Evolutionary conservation across 257 asterid species (phyloP), one percentile per base, ranked within the genome.

Genomic region (Craterostigma plantagineum): DNA sequence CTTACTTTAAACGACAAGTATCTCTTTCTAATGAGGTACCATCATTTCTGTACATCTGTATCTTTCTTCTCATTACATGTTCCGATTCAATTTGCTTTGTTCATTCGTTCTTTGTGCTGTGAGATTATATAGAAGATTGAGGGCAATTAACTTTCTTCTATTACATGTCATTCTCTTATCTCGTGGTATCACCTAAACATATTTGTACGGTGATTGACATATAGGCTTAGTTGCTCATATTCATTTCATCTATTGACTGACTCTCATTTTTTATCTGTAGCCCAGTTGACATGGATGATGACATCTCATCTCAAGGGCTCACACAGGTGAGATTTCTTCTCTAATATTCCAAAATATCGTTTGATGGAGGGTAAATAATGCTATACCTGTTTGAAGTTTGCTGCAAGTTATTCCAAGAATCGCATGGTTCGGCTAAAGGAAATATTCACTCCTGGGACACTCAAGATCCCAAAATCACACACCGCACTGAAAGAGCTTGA

Each of bases 301-400:
- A 64, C 23, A 79, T 87, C 62, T 79, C 95, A 52, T 70, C 81
- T 66, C 92, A 74, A 64, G 98, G 98, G 59, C 92, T 82, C 42
- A 70, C 69, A 18, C 95, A 87, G 83, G 98, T 85, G 58, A 55
- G 66, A 41, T 2, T 46, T 38, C 15, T 42, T 44, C n/a, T 51
- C 14, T 54, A 49, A 46, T 11, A 11, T n/a, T 8, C 4, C 13
- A 11, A 1, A 5, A n/a, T n/a, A n/a, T n/a, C n/a, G 39, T 46
- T 43, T n/a, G 48, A 40, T 43, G 34, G 42, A 30, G 18, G 33
- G 10, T 49, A 41, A 14, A 34, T 46, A 37, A 37, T 15, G 41
- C 51, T 53, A 51, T 36, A 64, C 33, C 40, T 46, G 37, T 45
- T 50, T 49, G 62, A 75, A 87, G 98, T 82, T 87, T 59, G 98